Evolutionary conservation across 2,329 filamentous ascomycete species (phyloP).

Genomic region (Aspergillus ochraceus): DNA sequence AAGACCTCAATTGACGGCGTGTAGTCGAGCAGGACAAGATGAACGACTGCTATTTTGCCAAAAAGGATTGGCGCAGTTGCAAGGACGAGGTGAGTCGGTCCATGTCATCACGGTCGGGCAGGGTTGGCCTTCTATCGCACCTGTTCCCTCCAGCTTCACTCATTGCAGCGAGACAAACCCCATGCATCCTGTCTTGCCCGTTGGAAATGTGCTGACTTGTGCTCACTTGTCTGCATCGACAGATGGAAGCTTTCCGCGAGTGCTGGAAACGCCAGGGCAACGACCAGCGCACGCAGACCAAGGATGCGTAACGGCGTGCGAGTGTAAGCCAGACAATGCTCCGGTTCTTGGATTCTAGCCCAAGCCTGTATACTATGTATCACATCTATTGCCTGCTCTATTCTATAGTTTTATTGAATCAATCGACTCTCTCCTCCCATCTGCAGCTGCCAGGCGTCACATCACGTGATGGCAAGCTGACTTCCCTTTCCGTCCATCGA

Average conservation of each 20-base stretch:
- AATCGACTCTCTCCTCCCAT: neutral
- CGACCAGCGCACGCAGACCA: conserved; percentile 74
- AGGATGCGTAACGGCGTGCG: conserved; percentile 56
- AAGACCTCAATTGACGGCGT: conserved; percentile 3
- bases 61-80: conserved; percentile 92
- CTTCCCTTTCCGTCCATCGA: neutral
- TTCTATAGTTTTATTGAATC: neutral
- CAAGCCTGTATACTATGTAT: conserved; percentile 7
- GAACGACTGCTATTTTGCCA: conserved; percentile 94
- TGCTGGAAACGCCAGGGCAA: conserved; percentile 94
- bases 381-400: neutral
- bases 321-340: neutral
- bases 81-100: conserved; percentile 72
- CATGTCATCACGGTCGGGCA: neutral
- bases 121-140: neutral
- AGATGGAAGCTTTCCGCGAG: conserved; percentile 88
- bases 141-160: neutral
- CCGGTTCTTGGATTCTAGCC: neutral
- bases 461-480: neutral
- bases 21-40: conserved; percentile 83
- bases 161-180: neutral
- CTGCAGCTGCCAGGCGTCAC: neutral
- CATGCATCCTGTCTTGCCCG: too few relatives aligned
- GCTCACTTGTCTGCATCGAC: conserved; percentile 1
- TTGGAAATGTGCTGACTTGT: neutral